phyloP scores from a whole-genome alignment of 2,329 filamentous ascomycete genomes.

The Colletotrichum cordylinicola region DNA sequence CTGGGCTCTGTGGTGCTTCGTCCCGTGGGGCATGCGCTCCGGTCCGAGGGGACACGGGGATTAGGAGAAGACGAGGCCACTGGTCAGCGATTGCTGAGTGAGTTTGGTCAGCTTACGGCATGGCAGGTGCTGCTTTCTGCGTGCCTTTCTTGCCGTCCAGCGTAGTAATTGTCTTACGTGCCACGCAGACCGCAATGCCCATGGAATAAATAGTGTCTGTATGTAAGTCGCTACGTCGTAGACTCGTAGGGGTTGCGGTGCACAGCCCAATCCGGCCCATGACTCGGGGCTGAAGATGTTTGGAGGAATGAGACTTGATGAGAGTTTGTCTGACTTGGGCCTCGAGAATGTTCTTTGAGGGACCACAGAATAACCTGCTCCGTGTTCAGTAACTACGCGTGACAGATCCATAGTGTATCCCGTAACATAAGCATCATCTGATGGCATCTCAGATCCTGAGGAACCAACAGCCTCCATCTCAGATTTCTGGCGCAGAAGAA shows the following conservation, averaged over 20 bases:
- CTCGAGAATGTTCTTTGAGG: background rate
- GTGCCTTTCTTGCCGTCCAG: background rate
- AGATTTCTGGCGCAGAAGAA: background rate
- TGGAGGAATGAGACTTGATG: background rate
- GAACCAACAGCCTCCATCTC: background rate
- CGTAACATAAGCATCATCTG: background rate
- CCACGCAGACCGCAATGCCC: background rate
- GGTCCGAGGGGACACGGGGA: background rate
- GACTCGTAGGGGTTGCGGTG: background rate
- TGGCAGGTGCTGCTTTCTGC: background rate
- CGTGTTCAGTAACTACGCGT: background rate
- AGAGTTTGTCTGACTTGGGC: background rate
- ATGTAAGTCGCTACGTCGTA: too few relatives aligned
- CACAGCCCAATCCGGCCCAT: background rate
- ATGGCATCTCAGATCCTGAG: background rate
- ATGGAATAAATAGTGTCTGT: background rate
- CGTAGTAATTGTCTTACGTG: background rate
- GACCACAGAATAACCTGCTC: background rate
- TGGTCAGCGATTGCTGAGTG: background rate
- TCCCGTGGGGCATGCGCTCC: background rate
- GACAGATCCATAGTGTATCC: background rate
- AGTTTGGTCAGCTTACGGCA: background rate
- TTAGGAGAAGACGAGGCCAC: background rate
- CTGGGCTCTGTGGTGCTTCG: background rate
- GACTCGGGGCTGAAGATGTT: background rate